Evolutionary conservation across 192 early-diverging fungal species (phyloP), one percentile per base, ranked within the genome.

Genomic region (Coemansia nantahalensis): DNA sequence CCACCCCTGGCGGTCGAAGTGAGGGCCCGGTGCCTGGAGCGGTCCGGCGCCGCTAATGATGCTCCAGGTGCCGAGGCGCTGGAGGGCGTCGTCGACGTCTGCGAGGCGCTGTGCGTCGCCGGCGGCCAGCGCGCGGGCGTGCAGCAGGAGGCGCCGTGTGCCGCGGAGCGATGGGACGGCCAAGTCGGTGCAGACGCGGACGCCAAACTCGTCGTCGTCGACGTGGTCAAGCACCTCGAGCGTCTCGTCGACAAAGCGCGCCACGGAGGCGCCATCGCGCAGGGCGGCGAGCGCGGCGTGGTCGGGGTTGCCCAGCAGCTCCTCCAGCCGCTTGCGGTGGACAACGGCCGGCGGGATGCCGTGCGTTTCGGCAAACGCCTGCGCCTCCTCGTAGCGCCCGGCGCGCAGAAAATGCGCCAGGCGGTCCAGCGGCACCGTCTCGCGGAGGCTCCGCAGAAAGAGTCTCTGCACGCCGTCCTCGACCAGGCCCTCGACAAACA

Each of bases 41-140:
- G 32, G 17, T 5, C 16, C 45, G 21, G 37, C 16, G 10, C 16
- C 35, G 43, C 45, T 37, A 13, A 78, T 11, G 13, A 31, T 36
- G 24, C 39, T 39, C 77, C 77, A 79, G 5, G 77, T 74, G n/a
- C 70, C 77, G 1, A 79, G 62, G 15, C 77, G 61, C 35, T 47
- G 65, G 11, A 62, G 23, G 2, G 54, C 21, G 24, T 65, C 48
- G 4, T 35, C 59, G 15, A 65, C 57, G 4, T 18, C 24, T 18
- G 42, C 37, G 11, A 14, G 30, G 34, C 34, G 18, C 10, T 33
- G 22, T 5, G 28, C 38, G 32, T 35, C 32, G 16, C 22, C 30
- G 10, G 28, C 35, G 6, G 62, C 53, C 17, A 47, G 34, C 22
- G 21, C 21, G 30, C 34, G 64, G 35, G 65, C 62, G 36, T 62